Evolutionary conservation across 805 yeast species (phyloP).

Genomic region (Zygosaccharomyces siamensis): DNA sequence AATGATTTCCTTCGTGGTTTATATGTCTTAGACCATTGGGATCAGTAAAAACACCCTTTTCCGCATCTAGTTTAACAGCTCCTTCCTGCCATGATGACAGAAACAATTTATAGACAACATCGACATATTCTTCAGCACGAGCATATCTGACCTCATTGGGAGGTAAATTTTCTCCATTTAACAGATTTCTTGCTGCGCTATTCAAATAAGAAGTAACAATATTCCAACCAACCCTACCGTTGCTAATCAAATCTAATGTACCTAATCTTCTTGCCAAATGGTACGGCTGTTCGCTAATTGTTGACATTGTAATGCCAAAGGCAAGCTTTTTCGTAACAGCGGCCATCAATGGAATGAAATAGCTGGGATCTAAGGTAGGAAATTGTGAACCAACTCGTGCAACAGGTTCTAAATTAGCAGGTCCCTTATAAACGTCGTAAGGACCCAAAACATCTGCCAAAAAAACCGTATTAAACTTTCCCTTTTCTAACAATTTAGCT

Average conservation of each 20-base stretch:
- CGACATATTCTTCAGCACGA: constrained; percentile 39
- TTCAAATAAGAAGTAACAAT: constrained; percentile 43
- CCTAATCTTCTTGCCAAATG: constrained; percentile 42
- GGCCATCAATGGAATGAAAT: constrained; percentile 40
- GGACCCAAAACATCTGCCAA: constrained; percentile 41
- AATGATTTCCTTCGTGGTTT: constrained; percentile 40
- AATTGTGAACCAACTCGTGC: constrained; percentile 35
- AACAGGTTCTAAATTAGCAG: constrained; percentile 36
- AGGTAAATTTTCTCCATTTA: constrained; percentile 37
- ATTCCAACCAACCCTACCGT: constrained; percentile 46
- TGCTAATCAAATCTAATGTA: constrained; percentile 41
- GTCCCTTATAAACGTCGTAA: constrained; percentile 41
- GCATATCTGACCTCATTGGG: constrained; percentile 22
- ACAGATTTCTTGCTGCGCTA: constrained; percentile 39
- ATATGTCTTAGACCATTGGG: constrained; percentile 41
- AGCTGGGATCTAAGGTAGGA: constrained; percentile 40
- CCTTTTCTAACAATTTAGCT: constrained; percentile 36
- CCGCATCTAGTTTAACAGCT: constrained; percentile 28
- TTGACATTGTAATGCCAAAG: constrained; percentile 42
- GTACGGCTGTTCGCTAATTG: constrained; percentile 42
- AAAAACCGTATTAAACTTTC: constrained; percentile 38
- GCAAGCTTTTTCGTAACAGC: constrained; percentile 39
- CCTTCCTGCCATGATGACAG: constrained; percentile 45
- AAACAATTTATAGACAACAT: constrained; percentile 39
- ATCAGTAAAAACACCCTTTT: constrained; percentile 36